phyloP scores from a whole-genome alignment of 345 rosid species.

The Carallia pectinifolia region DNA sequence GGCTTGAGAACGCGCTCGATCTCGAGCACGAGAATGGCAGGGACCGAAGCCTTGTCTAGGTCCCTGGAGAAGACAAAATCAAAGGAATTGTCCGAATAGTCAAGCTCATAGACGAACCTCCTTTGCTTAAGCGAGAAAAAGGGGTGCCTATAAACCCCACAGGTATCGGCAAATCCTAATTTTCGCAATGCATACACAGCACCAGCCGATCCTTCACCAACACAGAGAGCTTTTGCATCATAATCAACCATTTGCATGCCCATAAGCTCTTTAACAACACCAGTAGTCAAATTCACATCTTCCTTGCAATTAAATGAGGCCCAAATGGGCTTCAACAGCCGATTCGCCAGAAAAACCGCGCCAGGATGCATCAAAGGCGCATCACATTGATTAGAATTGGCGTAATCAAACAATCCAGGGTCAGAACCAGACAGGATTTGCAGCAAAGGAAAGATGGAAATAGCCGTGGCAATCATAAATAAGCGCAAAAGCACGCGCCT shows the following conservation, averaged over 20 bases:
- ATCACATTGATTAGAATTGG: slow-evolving; percentile 41
- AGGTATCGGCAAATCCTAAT: slow-evolving; percentile 52
- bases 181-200: slow-evolving; percentile 53
- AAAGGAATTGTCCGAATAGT: slow-evolving; percentile 55
- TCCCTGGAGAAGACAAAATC: slow-evolving; percentile 73
- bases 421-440: slow-evolving; percentile 43
- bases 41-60: slow-evolving; percentile 57
- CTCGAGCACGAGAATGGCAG: slow-evolving; percentile 76
- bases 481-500: slow-evolving; percentile 66
- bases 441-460: slow-evolving; percentile 55
- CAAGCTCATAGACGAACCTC: slow-evolving; percentile 50
- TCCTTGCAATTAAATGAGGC: slow-evolving; percentile 47
- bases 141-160: slow-evolving; percentile 45
- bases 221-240: slow-evolving; percentile 61
- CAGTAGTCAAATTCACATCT: slow-evolving; percentile 42
- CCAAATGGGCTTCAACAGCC: slow-evolving; percentile 49
- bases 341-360: slow-evolving; percentile 25
- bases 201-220: slow-evolving; percentile 67
- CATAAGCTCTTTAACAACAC: slow-evolving; percentile 56
- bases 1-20: slow-evolving; percentile 77
- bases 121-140: slow-evolving; percentile 64
- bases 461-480: slow-evolving; percentile 44
- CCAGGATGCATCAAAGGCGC: slow-evolving; percentile 34
- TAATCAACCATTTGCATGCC: slow-evolving; percentile 45
- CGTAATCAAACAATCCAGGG: slow-evolving; percentile 33